Evolutionary conservation across 495 filamentous ascomycete genomes (phyloP), one percentile per base, ranked within the genome.

Genomic region (Penicillium maclennaniae): DNA sequence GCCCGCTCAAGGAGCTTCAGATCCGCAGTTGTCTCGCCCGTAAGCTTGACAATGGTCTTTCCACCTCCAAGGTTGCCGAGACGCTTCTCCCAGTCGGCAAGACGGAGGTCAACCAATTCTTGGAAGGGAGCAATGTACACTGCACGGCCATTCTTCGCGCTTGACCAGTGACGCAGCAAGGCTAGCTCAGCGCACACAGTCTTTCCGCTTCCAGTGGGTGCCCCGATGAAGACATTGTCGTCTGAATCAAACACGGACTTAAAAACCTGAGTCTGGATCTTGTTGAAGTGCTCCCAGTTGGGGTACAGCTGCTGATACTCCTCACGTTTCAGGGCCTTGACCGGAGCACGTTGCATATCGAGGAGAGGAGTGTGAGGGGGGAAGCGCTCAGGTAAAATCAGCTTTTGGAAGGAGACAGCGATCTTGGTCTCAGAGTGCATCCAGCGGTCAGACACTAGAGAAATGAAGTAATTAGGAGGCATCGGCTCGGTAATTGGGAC

Each of bases 401-500:
- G 75, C 65, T 96, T 96, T 63, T 92, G 87, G 75, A 99, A 97
- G 0, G 92, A 92, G 0, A 99, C 86, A 0, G 92, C 85, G 40
- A 99, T 74, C 63, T 92, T 95, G 7, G 91, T 95, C 72, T 97
- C 92, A 12, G 92, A 90, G 61, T 96, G 90, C 89, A 97, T 93
- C 93, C 93, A 99, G 50, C 95, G 80, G 60, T 99, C 93, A 3
- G 92, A 97, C 15, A 95, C 76, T 49, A 97, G 79, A 1, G 89
- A 90, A 62, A 99, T 90, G 73, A 99, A 99, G 72, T 97, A 97
- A 62, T 97, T 95, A 0, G 93, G 93, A 6, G 93, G 95, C 89
- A 97, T 96, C 1, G 93, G 93, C 61, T 99, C 93, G 2, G 90
- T 88, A 58, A 99, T 93, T 1, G 93, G 87, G 6, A 97, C 92